phyloP scores from a whole-genome alignment of 176 grass and related monocot genomes.

The Paspalum notatum region DNA sequence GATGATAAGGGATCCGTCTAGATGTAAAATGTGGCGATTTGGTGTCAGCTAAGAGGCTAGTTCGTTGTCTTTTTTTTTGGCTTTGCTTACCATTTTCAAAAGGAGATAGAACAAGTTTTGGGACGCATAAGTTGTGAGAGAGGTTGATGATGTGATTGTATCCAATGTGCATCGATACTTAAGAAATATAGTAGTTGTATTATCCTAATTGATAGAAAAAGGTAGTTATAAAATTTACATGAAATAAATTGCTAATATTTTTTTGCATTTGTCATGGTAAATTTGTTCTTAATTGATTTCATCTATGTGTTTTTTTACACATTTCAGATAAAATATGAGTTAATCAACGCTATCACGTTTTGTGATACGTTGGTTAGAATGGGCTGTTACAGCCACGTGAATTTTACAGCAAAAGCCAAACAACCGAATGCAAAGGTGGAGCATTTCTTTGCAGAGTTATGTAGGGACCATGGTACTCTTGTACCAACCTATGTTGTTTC shows the following conservation, averaged over 20 bases:
- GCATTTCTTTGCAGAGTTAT: constrained; percentile 17
- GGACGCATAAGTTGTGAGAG: no score
- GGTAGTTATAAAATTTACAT: no score
- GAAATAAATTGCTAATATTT: not conserved
- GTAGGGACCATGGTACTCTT: not conserved
- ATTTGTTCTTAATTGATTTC: not conserved
- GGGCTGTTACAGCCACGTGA: not conserved
- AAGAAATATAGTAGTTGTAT: no score
- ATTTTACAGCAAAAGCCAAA: not conserved
- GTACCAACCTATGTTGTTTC: not conserved
- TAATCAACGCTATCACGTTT: not conserved
- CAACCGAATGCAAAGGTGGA: not conserved
- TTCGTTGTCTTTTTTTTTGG: not conserved
- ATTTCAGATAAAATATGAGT: not conserved
- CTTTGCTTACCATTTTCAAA: no score
- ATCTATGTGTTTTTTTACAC: not conserved
- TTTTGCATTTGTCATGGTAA: not conserved
- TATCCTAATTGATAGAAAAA: no score
- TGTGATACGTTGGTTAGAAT: not conserved
- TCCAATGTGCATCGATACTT: no score
- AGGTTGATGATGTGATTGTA: no score
- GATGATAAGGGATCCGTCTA: not conserved
- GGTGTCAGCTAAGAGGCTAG: not conserved
- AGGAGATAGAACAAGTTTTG: no score
- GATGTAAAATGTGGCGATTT: not conserved